Evolutionary conservation across 768 basidiomycete species (phyloP), one percentile per base, ranked within the genome.

Genomic region (Solioccasus polychromus): DNA sequence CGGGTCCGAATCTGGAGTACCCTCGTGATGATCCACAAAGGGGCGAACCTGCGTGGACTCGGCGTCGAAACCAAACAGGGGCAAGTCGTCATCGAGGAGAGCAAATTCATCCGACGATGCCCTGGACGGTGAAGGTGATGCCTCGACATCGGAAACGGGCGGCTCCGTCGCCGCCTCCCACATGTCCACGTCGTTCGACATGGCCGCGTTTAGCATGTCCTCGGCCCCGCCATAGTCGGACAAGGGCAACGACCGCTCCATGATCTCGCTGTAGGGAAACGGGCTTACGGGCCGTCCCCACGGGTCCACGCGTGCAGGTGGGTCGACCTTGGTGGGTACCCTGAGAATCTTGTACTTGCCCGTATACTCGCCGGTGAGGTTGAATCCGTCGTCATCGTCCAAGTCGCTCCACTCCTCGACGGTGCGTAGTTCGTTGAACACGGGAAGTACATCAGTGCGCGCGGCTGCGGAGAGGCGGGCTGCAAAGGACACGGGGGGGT

Each of bases 221-320:
- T 39, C 43, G n/a, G n/a, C 26, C 57, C 62, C 18, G 32, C 35
- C 8, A 45, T 20, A n/a, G 4, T 49, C 52, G 0, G 53, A 47
- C 31, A 47, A 11, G 2, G 53, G 50, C 36, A 66, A 32, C 11
- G 63, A 67, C 14, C 55, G 59, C 35, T 66, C 66, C 56, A 66
- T 50, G 17, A 63, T 63, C 34, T 56, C 60, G 39, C 54, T 56
- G 39, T 59, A 69, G 24, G 82, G 85, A 60, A 77, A 85, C 0
- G 85, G 85, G 42, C 84, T 88, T 34, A 80, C 73, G 1, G 86
- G 85, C 10, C 80, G 71, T 2, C 86, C 85, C 85, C 85, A 86
- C 17, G 69, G 63, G 22, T 79, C 76, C 63, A 72, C 75, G 29
- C 77, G 69, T 6, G 79, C 79, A 4, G 83, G 81, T 1, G 84